Evolutionary conservation across 2,329 filamentous ascomycete genomes (phyloP).

Genomic region (Microcyclosporella mali): DNA sequence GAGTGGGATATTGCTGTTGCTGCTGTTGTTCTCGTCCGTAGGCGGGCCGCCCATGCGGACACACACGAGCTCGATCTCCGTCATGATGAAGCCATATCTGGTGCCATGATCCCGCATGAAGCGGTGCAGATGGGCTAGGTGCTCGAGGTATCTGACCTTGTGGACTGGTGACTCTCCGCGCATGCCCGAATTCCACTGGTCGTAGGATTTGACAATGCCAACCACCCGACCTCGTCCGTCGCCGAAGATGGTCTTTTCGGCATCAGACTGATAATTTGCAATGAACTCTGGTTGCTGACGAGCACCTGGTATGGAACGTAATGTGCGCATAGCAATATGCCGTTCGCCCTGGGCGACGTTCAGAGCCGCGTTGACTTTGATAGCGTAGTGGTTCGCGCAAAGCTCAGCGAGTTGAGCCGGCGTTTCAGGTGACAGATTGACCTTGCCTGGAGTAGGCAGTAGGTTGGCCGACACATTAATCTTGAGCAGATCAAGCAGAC

Average conservation of each 20-base stretch:
- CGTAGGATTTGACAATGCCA: conserved; percentile 83
- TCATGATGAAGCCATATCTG: conserved; percentile 93
- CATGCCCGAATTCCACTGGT: conserved; percentile 94
- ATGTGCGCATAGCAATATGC: conserved; percentile 46
- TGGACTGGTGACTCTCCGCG: conserved; percentile 76
- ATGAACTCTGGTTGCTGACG: conserved; percentile 60
- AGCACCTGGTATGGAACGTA: conserved; percentile 30
- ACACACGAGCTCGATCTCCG: conserved; percentile 88
- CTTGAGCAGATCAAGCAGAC: conserved; percentile 64
- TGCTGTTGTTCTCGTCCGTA: conserved; percentile 18
- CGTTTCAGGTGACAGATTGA: conserved; percentile 60
- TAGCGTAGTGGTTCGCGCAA: conserved; percentile 71
- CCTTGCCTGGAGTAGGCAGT: conserved; percentile 53
- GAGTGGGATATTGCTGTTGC: conserved; percentile 54
- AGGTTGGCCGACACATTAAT: conserved; percentile 53
- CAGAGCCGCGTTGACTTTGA: conserved; percentile 80
- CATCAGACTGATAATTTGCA: conserved; percentile 54
- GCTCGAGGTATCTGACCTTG: conserved; percentile 81
- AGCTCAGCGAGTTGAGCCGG: conserved; percentile 69
- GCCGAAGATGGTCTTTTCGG: conserved; percentile 43
- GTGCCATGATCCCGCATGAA: conserved; percentile 91
- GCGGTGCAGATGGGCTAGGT: conserved; percentile 77
- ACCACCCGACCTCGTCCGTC: conserved; percentile 57
- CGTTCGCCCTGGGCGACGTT: conserved; percentile 68
- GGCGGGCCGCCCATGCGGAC: conserved; percentile 65